Base-by-base conservation (phyloP, 805 yeast species). In the Cyberlindnera veronae region DNA sequence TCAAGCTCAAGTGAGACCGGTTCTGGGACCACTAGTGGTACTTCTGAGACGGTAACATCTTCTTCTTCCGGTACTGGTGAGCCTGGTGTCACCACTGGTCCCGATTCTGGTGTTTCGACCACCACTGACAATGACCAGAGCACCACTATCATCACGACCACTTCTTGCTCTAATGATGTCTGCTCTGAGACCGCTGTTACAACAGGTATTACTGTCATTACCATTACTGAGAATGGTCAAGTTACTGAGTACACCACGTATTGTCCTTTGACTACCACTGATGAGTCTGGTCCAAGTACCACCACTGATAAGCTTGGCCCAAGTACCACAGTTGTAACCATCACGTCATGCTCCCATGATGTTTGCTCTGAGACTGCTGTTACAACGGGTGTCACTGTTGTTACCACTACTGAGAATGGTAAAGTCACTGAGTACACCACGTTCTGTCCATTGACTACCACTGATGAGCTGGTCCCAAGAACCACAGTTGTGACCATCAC, bases 241-340 rank as follows among this genome's bases (percentile, higher is more conserved):
- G 55, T 59, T 38, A 61, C 66, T 35, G 53, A 51, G 39, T 59
- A 54, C 61, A 64, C 67, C 48, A 41, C 45, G 4, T 44, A 38
- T 21, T 44, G 45, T 29, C 45, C 45, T 32, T 35, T 44, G 15
- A 16, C 33, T 21, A 24, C 31, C 5, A 14, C 30, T 28, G n/a
- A 13, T 8, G 14, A 11, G n/a, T 16, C 32, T 24, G 28, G n/a
- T n/a, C n/a, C 10, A 26, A 13, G 29, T 11, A 26, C 10, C 29
- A 26, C n/a, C 29, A 8, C 29, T 6, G 14, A 13, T 11, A 14
- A 26, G 14, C n/a, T 13, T 13, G 10, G 14, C 29, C n/a, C n/a
- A 13, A 26, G 29, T 11, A 22, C 24, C 11, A 22, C 24, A 22
- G 24, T n/a, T n/a, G n/a, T n/a, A n/a, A n/a, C n/a, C n/a, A n/a